Evolutionary conservation across 2,329 filamentous ascomycete species (phyloP).

Genomic region (Fusarium sp.): DNA sequence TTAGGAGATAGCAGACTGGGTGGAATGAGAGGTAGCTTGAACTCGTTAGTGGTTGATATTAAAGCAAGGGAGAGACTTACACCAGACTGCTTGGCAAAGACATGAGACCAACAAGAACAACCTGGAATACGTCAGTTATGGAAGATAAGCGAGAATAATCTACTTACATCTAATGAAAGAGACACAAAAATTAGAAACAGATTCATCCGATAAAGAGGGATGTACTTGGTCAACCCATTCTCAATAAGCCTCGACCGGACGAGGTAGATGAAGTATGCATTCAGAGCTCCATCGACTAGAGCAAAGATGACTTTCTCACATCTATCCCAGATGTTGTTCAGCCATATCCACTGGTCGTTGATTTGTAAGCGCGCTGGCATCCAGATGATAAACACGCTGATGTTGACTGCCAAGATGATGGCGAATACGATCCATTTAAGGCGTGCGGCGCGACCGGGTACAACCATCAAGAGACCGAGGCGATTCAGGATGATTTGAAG

Average conservation of each 20-base stretch:
- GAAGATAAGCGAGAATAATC: rapidly evolving
- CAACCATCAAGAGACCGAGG: conserved; percentile 57
- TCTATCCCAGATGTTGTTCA: conserved; percentile 64
- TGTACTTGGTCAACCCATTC: conserved; percentile 61
- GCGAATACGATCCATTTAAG: conserved; percentile 58
- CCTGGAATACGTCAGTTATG: not conserved
- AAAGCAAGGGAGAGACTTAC: conserved; percentile 18
- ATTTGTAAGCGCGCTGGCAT: conserved; percentile 61
- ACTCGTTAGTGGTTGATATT: too few relatives aligned
- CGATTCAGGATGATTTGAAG: conserved; percentile 67
- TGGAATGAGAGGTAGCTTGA: conserved; percentile 49
- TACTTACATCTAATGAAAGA: conserved; percentile 41
- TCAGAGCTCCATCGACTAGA: conserved; percentile 59
- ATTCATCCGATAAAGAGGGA: conserved; percentile 53
- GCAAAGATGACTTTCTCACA: conserved; percentile 63
- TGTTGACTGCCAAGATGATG: conserved; percentile 61
- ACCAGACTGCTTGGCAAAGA: conserved; percentile 42
- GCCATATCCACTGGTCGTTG: conserved; percentile 51
- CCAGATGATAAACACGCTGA: conserved; percentile 65
- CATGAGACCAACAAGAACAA: conserved; percentile 44
- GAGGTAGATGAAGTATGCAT: conserved; percentile 60
- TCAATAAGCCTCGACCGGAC: conserved; percentile 58
- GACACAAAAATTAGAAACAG: conserved; percentile 41
- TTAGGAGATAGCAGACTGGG: conserved; percentile 59
- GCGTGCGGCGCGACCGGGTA: conserved; percentile 48